Conservation (phyloP, 202 grass and related monocot genomes). For the Bolboschoenoplectus hybrid region DNA sequence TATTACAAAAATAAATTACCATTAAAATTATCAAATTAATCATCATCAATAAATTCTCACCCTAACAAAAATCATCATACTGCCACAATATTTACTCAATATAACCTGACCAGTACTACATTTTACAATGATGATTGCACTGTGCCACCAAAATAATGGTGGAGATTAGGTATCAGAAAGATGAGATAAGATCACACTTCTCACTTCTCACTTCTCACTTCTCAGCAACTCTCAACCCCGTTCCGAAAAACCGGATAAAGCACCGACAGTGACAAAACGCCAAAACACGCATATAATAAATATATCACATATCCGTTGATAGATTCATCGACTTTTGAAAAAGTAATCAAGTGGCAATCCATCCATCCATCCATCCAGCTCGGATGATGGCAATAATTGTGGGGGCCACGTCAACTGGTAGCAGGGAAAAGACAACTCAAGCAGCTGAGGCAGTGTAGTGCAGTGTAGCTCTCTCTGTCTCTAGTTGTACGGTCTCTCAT, state of each 20-base stretch:
- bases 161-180: not conserved
- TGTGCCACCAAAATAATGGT: too few relatives aligned
- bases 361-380: not conserved
- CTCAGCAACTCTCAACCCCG: not conserved
- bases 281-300: not conserved
- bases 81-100: too few relatives aligned
- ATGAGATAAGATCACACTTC: not conserved
- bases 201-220: too few relatives aligned
- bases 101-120: too few relatives aligned
- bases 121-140: too few relatives aligned
- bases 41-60: too few relatives aligned
- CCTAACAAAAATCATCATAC: too few relatives aligned
- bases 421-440: slow-evolving; percentile 26
- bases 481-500: not conserved
- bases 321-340: not conserved
- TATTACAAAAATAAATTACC: too few relatives aligned
- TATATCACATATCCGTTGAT: not conserved
- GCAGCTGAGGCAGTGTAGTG: not conserved
- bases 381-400: not conserved
- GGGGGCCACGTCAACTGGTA: not conserved
- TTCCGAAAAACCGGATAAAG: slow-evolving; percentile 3
- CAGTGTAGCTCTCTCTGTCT: not conserved
- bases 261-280: not conserved
- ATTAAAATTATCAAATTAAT: too few relatives aligned
- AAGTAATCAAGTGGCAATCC: not conserved